Conservation (phyloP, 2,329 filamentous ascomycete species). For the Pseudogymnoascus sp. region DNA sequence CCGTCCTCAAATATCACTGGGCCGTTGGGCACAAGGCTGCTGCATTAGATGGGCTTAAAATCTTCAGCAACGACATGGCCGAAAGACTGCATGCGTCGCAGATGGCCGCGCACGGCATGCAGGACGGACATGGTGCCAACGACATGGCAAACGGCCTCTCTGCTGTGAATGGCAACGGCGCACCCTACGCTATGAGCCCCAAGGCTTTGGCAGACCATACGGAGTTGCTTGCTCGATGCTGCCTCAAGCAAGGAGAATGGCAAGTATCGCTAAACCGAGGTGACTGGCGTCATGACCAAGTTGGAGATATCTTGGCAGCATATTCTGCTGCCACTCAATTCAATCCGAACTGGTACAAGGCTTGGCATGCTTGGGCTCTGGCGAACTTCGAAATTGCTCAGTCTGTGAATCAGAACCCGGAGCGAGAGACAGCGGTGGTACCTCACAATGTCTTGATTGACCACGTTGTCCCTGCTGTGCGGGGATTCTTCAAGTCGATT, state of each 20-base stretch:
- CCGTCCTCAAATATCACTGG: constrained; percentile 97
- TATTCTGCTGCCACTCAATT: constrained; percentile 89
- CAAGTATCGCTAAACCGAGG: constrained; percentile 76
- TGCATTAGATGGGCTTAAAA: constrained; percentile 48
- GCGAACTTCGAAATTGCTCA: constrained; percentile 99
- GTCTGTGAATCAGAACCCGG: constrained; percentile 41
- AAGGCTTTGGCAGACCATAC: constrained; percentile 51
- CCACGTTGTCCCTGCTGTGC: constrained; percentile 88
- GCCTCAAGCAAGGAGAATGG: constrained; percentile 95
- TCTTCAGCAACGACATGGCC: constrained; percentile 52
- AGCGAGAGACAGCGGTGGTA: constrained; percentile 37
- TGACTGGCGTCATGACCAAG: constrained; percentile 79
- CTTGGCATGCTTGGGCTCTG: constrained; percentile 97
- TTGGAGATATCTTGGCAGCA: constrained; percentile 81
- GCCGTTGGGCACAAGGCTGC: constrained; percentile 64
- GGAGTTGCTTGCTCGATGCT: constrained; percentile 83
- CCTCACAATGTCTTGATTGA: constrained; percentile 60
- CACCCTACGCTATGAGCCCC: constrained; percentile 28
- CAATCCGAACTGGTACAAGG: constrained; percentile 95
- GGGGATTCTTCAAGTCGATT: constrained; percentile 97
- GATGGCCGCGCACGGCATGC: constrained; percentile 21
- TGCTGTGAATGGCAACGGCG: constrained; percentile 31
- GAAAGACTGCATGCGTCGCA: constrained; percentile 24
- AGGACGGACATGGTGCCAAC: constrained; percentile 31
- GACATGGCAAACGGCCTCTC: constrained; percentile 22